A percentile compares a stretch with the other conserved stretches of the same genome.
These are phyloP conservation scores for Emergomyces africanus DNA, from an alignment of 2,329 filamentous ascomycete genomes.

Conservation along the genomic window DNA sequence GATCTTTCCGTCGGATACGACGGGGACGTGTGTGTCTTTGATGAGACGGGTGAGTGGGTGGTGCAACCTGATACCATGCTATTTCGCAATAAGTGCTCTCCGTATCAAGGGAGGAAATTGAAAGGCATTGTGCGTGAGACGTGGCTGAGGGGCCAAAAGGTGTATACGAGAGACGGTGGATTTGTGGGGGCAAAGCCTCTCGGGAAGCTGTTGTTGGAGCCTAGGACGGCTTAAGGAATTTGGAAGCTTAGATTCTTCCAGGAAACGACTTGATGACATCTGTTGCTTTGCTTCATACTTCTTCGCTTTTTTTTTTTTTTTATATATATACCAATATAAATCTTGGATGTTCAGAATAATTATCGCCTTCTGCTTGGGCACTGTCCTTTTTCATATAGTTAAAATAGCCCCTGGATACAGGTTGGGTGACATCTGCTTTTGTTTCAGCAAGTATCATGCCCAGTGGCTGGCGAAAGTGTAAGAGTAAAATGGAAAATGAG, in stretches of 20 bases:
- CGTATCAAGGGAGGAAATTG: conserved; percentile 72
- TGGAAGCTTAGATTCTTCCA: conserved; percentile 7
- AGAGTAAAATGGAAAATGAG: background rate
- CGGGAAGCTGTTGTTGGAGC: conserved; percentile 19
- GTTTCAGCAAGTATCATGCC: background rate
- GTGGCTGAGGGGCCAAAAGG: conserved; percentile 62
- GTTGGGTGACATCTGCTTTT: background rate
- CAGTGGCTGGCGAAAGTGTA: too few relatives aligned
- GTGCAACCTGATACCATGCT: conserved; percentile 70
- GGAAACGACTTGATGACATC: background rate
- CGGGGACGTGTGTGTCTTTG: conserved; percentile 84
- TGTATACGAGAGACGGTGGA: conserved; percentile 52
- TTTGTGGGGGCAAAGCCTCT: conserved; percentile 28
- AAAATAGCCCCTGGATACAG: background rate
- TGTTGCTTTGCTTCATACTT: background rate
- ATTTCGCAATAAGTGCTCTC: conserved; percentile 86
- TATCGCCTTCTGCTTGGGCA: background rate
- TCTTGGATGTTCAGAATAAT: background rate
- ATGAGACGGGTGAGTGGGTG: conserved; percentile 66
- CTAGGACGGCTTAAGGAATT: conserved; percentile 12
- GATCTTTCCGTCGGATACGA: conserved; percentile 69
- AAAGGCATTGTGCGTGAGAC: conserved; percentile 71
- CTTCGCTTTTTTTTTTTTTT: background rate
- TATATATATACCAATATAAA: background rate
- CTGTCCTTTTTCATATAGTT: background rate